phyloP scores from a whole-genome alignment of 768 basidiomycete species.

The Suillus bovinus region DNA sequence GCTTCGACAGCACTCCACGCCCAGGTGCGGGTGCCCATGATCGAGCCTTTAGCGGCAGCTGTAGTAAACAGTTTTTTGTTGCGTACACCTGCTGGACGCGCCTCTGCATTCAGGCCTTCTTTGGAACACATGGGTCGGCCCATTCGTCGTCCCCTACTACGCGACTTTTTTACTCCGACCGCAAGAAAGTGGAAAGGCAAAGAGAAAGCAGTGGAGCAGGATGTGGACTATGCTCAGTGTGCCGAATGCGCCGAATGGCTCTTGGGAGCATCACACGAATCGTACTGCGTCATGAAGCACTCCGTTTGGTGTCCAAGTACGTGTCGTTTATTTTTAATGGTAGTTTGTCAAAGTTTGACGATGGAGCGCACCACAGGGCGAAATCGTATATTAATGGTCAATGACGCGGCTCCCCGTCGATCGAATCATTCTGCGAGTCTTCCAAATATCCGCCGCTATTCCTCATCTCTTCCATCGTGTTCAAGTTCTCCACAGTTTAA shows the following conservation, averaged over 20 bases:
- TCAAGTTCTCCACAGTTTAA: constrained; percentile 11
- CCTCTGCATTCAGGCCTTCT: constrained; percentile 29
- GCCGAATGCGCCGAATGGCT: constrained; percentile 6
- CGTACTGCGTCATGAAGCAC: constrained; percentile 49
- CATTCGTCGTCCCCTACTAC: constrained; percentile 34
- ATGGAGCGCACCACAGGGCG: constrained; percentile 23
- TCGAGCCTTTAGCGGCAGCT: constrained; percentile 61
- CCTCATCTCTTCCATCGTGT: constrained; percentile 19
- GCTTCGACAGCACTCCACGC: constrained; percentile 19
- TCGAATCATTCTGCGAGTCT: constrained; percentile 16
- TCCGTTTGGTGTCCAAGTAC: constrained; percentile 51
- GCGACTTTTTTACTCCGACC: constrained; percentile 57
- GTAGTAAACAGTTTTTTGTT: constrained; percentile 49
- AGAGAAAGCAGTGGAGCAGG: constrained; percentile 39
- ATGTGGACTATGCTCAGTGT: constrained; percentile 33
- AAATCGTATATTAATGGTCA: constrained; percentile 38
- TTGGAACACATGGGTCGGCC: constrained; percentile 31
- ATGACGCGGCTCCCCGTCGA: constrained; percentile 34
- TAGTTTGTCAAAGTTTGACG: background rate
- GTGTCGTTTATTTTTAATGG: constrained; percentile 22
- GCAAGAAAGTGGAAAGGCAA: constrained; percentile 56
- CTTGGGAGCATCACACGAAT: constrained; percentile 31
- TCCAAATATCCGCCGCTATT: constrained; percentile 25
- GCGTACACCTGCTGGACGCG: constrained; percentile 24
- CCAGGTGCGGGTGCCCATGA: constrained; percentile 46